Conservation (phyloP, 148 eudicot species). For the Cornus kousa region DNA sequence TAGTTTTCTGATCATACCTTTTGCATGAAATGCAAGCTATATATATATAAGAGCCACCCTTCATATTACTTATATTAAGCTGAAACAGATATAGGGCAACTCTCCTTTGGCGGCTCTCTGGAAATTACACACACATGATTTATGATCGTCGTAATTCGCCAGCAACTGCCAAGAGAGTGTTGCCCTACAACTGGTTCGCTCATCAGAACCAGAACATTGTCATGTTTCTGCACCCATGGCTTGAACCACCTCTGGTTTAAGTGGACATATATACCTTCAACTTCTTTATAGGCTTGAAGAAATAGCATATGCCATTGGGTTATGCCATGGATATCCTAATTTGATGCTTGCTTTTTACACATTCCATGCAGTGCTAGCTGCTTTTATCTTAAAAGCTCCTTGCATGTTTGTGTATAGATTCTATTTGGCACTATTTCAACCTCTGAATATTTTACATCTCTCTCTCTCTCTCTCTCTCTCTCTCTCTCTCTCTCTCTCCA, state of each 20-base stretch:
- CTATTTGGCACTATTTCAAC: background rate
- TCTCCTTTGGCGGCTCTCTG: slow-evolving; percentile 54
- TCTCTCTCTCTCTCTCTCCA: too few relatives aligned
- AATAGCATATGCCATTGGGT: slow-evolving; percentile 10
- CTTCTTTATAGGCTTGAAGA: slow-evolving; percentile 4
- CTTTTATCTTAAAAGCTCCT: background rate
- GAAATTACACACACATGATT: background rate
- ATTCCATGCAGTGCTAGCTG: background rate
- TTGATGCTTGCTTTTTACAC: slow-evolving; percentile 7
- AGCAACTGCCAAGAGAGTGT: slow-evolving; percentile 45
- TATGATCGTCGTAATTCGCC: background rate
- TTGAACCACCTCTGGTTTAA: background rate
- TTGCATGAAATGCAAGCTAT: slow-evolving; percentile 1
- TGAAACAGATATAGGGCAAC: slow-evolving; percentile 52
- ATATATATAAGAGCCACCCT: too few relatives aligned
- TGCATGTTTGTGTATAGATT: background rate
- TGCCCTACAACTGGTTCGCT: slow-evolving; percentile 39
- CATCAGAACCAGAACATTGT: background rate
- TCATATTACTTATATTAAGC: slow-evolving; percentile 18
- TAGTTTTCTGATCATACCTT: slow-evolving; percentile 7
- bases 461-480: background rate
- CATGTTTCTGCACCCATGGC: background rate
- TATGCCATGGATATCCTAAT: slow-evolving; percentile 20
- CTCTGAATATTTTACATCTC: background rate
- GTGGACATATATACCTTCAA: background rate